Percentiles rank a stretch among this genome's conserved stretches.
Evolutionary conservation across 1,284 basidiomycete genomes (phyloP).

Genomic region (Ceratobasidium sp.): DNA sequence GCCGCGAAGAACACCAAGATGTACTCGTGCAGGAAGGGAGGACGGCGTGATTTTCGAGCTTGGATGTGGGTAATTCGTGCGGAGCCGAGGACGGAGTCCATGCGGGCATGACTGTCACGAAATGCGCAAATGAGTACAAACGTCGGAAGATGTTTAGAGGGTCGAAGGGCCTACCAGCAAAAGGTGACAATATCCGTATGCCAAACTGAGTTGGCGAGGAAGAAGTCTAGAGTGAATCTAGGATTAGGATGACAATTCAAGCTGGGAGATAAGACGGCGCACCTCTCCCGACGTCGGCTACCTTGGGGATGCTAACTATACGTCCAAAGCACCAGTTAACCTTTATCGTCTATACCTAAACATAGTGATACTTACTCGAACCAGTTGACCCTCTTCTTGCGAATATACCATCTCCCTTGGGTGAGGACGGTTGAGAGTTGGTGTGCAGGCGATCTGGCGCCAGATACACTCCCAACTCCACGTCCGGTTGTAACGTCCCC

Average conservation of each 20-base stretch:
- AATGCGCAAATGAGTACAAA: background rate
- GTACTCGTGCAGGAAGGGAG: slow-evolving; percentile 37
- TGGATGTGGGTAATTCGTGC: slow-evolving; percentile 39
- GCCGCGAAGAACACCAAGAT: slow-evolving; percentile 23
- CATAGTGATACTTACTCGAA: background rate
- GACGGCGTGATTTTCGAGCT: slow-evolving; percentile 24
- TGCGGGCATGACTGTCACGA: slow-evolving; percentile 1
- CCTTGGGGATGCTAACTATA: background rate
- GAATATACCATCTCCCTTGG: background rate
- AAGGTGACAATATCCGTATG: slow-evolving; percentile 38
- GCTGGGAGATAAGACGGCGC: background rate
- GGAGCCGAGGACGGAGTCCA: background rate
- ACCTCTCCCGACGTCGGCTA: background rate
- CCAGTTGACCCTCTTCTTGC: background rate
- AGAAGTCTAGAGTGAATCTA: slow-evolving; percentile 1
- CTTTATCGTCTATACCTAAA: background rate
- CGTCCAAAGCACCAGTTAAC: background rate
- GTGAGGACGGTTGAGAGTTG: background rate
- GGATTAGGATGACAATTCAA: background rate
- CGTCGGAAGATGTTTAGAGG: background rate
- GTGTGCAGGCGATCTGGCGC: background rate
- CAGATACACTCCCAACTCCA: slow-evolving; percentile 19
- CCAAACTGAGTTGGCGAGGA: slow-evolving; percentile 11
- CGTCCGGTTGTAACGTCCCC: background rate
- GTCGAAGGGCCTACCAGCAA: slow-evolving; percentile 16